Evolutionary conservation across 2,329 filamentous ascomycete species (phyloP), one percentile per base, ranked within the genome.

Genomic region (Apiospora phragmitis): DNA sequence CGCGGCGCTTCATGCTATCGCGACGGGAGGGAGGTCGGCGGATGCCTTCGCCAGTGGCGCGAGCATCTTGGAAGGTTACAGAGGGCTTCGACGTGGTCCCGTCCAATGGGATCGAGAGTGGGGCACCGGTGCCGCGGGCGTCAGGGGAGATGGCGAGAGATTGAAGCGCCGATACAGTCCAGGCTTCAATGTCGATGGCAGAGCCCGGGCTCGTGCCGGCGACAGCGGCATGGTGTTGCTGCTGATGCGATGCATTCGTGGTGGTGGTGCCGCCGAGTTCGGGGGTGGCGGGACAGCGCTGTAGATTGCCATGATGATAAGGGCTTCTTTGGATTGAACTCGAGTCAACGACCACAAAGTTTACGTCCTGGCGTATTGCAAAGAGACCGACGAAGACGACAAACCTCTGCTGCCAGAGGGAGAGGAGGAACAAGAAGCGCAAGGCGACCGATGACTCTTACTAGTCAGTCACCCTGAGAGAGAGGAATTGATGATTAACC

Each of bases 101-200:
- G 80, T 97, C 93, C 69, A 97, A 88, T 1, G 93, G 91, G 74
- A 97, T 96, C 67, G 91, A 86, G 69, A 97, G 86, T 5, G 90
- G 86, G 38, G 88, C 86, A 65, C 89, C 88, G 3, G 89, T 89
- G 69, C 90, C 90, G 67, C 86, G 85, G n/a, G 87, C 85, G 35
- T 84, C 77, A 12, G 88, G 84, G 0, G 88, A 86, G 55, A 91
- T 82, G 77, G 82, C 86, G 62, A 88, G 86, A 62, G 85, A 87
- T 75, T 87, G 83, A 65, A 90, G 84, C 7, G 89, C 87, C 24
- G 85, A 85, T 69, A 88, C 82, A 18, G 91, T 90, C 92, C 92
- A 93, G 43, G 90, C 86, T 72, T 91, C 91, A 71, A 93, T 90
- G 72, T 92, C 88, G 69, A 89, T 83, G 68, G 83, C 81, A 35